Evolutionary conservation across 257 asterid genomes (phyloP), one percentile per base, ranked within the genome.

Genomic region (Coffea eugenioides): DNA sequence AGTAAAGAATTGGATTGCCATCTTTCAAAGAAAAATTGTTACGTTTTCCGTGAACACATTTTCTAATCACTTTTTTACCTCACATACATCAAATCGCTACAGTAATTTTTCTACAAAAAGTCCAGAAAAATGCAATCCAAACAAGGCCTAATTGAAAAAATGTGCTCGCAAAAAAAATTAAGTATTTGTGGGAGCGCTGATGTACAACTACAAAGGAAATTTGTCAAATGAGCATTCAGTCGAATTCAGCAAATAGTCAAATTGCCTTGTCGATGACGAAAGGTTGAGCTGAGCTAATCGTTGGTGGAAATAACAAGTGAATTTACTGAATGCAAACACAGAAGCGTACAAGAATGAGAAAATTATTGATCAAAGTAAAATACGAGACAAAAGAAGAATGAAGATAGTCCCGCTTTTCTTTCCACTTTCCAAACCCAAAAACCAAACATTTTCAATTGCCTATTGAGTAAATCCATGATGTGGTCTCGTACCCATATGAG

Each of bases 401-500:
- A 85, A 83, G 31, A 73, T 70, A 64, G 25, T 49, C 64, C 73
- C 75, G 71, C 51, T 61, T 66, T 80, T 72, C 54, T 82, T 75
- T 78, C 76, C 68, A 68, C 80, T 83, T 74, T 69, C 82, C 80
- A 49, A 81, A 79, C 81, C 80, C 74, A 69, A 74, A 62, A 77
- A 77, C 3, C 27, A 71, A 80, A 81, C 88, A 91, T 77, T 27
- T 76, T 89, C 84, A 78, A 88, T 81, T 88, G 86, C 77, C 57
- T 61, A 83, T 87, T 79, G 88, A 88, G 90, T 84, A 75, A 85
- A 64, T 82, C 82, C 89, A 90, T 92, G 34, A 90, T 90, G 92
- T 82, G 86, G 90, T 87, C 86, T 83, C 87, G 51, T 80, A 74
- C 74, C 49, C 61, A 78, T 73, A 74, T 81, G 88, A 84, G 87